Conservation (phyloP, 805 yeast species). For the Saccharomycopsis sp. region DNA sequence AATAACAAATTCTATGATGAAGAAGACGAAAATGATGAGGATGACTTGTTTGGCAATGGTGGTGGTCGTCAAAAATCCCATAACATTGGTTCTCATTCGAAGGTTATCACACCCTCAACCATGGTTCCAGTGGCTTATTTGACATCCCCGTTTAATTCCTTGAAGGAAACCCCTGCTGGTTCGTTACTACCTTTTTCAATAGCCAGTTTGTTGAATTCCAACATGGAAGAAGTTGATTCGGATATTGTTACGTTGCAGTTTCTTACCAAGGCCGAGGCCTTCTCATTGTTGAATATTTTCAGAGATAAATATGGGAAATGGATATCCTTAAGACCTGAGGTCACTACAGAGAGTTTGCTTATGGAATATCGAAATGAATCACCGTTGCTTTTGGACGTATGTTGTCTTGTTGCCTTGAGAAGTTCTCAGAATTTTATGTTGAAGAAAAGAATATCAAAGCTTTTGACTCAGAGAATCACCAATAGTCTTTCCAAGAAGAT, state of each 20-base stretch:
- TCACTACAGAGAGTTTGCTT: slow-evolving; percentile 37
- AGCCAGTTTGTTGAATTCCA: slow-evolving; percentile 26
- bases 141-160: slow-evolving; percentile 37
- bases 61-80: slow-evolving; percentile 6
- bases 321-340: slow-evolving; percentile 47
- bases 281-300: slow-evolving; percentile 41
- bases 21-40: not conserved
- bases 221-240: slow-evolving; percentile 20
- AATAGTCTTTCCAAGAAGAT: slow-evolving; percentile 36
- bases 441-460: slow-evolving; percentile 30
- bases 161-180: slow-evolving; percentile 27
- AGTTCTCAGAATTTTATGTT: slow-evolving; percentile 31
- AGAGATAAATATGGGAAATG: slow-evolving; percentile 53
- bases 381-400: slow-evolving; percentile 44
- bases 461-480: slow-evolving; percentile 34
- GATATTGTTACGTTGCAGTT: slow-evolving; percentile 38
- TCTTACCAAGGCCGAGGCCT: slow-evolving; percentile 33
- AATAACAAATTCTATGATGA: not conserved
- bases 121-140: slow-evolving; percentile 30
- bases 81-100: slow-evolving; percentile 10
- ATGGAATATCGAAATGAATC: slow-evolving; percentile 37
- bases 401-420: slow-evolving; percentile 45
- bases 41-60: not conserved
- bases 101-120: slow-evolving; percentile 26
- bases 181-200: slow-evolving; percentile 30